phyloP scores from a whole-genome alignment of 495 filamentous ascomycete species.

The Massariosphaeria phaeospora region DNA sequence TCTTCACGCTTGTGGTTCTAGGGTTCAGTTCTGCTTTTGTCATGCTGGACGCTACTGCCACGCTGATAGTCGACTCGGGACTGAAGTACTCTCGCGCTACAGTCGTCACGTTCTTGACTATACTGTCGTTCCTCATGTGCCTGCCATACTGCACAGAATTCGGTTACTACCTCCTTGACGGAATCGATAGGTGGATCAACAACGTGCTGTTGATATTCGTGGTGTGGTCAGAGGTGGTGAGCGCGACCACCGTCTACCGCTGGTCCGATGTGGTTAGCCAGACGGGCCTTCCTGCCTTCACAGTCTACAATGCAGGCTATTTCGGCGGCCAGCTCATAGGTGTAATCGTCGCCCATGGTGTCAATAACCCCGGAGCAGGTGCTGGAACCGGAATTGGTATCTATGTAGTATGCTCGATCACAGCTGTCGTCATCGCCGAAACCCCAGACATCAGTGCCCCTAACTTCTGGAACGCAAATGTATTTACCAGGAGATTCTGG shows the following conservation, averaged over 20 bases:
- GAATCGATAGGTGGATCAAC: constrained; percentile 20
- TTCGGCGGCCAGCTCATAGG: constrained; percentile 41
- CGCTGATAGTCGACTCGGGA: constrained; percentile 31
- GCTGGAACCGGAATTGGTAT: constrained; percentile 39
- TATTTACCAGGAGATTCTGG: constrained; percentile 21
- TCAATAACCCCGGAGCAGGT: constrained; percentile 26
- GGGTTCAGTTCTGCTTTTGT: constrained; percentile 23
- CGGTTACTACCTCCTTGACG: constrained; percentile 17
- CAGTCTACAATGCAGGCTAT: constrained; percentile 37
- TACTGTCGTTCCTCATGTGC: constrained; percentile 12
- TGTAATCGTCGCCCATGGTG: constrained; percentile 37
- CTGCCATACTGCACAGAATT: constrained; percentile 23
- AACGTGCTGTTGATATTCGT: constrained; percentile 16
- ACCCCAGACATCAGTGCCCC: constrained; percentile 31
- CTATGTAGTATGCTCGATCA: constrained; percentile 1
- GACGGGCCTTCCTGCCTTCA: constrained; percentile 35
- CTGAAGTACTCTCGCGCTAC: background rate
- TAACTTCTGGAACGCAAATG: constrained; percentile 38
- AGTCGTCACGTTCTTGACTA: constrained; percentile 5
- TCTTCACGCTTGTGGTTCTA: constrained; percentile 37
- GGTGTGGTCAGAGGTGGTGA: constrained; percentile 13
- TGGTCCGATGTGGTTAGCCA: constrained; percentile 37
- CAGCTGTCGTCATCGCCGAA: constrained; percentile 24
- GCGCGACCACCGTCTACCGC: constrained; percentile 18
- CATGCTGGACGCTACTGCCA: constrained; percentile 28